A percentile compares a stretch with the other conserved stretches of the same genome.
Conservation (phyloP, 805 yeast genomes). For the Ascoidea tarda region DNA sequence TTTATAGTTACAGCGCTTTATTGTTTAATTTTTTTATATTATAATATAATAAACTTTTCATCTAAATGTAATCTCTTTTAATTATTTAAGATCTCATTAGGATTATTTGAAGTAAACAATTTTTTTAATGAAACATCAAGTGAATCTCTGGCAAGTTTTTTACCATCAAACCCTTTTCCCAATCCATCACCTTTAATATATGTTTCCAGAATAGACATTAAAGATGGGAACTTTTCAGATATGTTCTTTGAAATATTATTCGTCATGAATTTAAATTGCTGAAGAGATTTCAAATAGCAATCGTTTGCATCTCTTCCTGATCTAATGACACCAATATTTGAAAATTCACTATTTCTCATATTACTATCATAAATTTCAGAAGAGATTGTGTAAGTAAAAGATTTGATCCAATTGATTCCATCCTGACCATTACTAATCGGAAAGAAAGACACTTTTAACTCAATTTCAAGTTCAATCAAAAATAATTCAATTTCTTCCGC, state of each 20-base stretch:
- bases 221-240: slow-evolving; percentile 23
- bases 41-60: neutral
- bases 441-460: slow-evolving; percentile 33
- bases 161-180: slow-evolving; percentile 28
- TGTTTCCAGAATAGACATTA: slow-evolving; percentile 19
- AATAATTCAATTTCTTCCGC: slow-evolving; percentile 23
- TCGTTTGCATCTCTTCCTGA: slow-evolving; percentile 37
- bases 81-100: slow-evolving; percentile 23
- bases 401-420: slow-evolving; percentile 34
- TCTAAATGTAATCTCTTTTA: neutral
- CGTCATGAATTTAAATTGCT: slow-evolving; percentile 46
- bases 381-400: slow-evolving; percentile 43
- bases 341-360: slow-evolving; percentile 37
- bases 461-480: slow-evolving; percentile 30
- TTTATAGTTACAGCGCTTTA: slow-evolving; percentile 12
- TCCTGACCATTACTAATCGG: slow-evolving; percentile 33
- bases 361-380: slow-evolving; percentile 37
- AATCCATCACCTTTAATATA: slow-evolving; percentile 17
- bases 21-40: neutral
- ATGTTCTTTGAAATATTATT: slow-evolving; percentile 33
- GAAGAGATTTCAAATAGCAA: slow-evolving; percentile 33
- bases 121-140: slow-evolving; percentile 33
- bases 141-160: slow-evolving; percentile 32
- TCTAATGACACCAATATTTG: slow-evolving; percentile 39
- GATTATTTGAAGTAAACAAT: slow-evolving; percentile 36